Percentiles rank a stretch among this genome's conserved stretches.
Conservation (phyloP, 441 rosid species). For the Aleurites moluccanus region DNA sequence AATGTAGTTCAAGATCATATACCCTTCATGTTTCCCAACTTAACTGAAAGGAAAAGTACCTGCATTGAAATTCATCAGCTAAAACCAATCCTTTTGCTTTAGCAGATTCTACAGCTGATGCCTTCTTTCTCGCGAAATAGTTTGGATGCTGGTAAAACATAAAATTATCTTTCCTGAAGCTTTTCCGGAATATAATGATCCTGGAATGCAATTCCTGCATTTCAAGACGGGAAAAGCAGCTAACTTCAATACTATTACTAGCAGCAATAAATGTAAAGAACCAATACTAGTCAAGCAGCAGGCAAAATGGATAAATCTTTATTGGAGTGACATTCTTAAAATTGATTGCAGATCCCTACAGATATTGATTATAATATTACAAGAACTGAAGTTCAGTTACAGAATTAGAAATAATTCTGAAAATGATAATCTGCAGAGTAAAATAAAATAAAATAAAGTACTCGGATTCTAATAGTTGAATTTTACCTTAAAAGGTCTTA, state of each 20-base stretch:
- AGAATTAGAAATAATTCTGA: too few species aligned
- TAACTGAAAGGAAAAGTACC: not conserved
- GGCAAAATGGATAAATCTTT: not conserved
- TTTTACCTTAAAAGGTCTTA: not conserved
- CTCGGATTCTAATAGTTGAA: not conserved
- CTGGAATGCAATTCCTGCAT: not conserved
- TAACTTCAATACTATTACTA: not conserved
- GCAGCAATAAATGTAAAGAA: not conserved
- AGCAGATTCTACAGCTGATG: not conserved
- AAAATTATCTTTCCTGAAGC: not conserved
- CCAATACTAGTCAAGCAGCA: too few species aligned
- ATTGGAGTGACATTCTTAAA: not conserved
- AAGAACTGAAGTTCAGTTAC: not conserved
- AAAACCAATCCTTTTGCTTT: not conserved
- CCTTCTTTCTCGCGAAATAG: not conserved
- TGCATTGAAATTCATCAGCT: not conserved
- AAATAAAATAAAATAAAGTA: not conserved
- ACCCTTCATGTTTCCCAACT: not conserved
- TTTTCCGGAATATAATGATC: not conserved
- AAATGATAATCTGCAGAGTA: too few species aligned
- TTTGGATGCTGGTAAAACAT: not conserved
- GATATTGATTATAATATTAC: not conserved
- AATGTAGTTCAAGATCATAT: not conserved
- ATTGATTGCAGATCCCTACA: not conserved
- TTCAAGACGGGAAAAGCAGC: not conserved